These are phyloP conservation scores for Globisporangium viniferum DNA, from an alignment of 352 stramenopile species.

Conservation along the genomic window DNA sequence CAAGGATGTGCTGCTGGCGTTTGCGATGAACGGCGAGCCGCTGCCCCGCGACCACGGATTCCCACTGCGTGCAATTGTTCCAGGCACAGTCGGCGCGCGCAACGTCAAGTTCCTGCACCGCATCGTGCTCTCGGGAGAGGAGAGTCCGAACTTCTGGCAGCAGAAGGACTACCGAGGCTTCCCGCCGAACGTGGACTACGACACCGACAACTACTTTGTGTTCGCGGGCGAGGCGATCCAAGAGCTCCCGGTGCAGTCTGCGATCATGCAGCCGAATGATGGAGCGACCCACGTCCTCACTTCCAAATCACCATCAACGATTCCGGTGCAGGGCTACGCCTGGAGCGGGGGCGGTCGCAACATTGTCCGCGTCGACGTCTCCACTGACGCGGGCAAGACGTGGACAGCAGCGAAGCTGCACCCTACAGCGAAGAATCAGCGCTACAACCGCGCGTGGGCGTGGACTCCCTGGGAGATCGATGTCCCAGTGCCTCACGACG, in stretches of 20 bases:
- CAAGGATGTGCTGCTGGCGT: constrained; percentile 92
- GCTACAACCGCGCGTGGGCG: constrained; percentile 90
- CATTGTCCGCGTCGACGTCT: constrained; percentile 96
- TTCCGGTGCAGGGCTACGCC: constrained; percentile 91
- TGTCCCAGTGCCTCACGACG: constrained; percentile 78
- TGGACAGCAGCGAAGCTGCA: constrained; percentile 89
- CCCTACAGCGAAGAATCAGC: constrained; percentile 76
- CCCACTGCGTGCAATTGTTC: constrained; percentile 91
- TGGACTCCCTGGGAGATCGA: constrained; percentile 96
- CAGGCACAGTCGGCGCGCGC: constrained; percentile 82
- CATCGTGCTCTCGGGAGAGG: constrained; percentile 69
- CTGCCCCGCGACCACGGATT: constrained; percentile 92
- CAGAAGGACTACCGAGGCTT: constrained; percentile 92
- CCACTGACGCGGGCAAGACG: constrained; percentile 90
- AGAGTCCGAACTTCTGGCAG: constrained; percentile 91
- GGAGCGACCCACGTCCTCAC: constrained; percentile 37
- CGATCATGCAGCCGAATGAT: constrained; percentile 86
- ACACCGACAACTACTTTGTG: constrained; percentile 76
- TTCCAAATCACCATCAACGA: constrained; percentile 32
- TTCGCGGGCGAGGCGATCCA: constrained; percentile 88
- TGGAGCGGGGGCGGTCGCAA: constrained; percentile 93
- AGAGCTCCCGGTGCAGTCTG: constrained; percentile 88
- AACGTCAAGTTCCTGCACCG: constrained; percentile 94
- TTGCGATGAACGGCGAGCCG: constrained; percentile 91
- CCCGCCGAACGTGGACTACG: constrained; percentile 82